Percentiles rank a stretch among this genome's conserved stretches.
phyloP scores from a whole-genome alignment of 2,329 filamentous ascomycete species.

The Alternaria gansuensis region DNA sequence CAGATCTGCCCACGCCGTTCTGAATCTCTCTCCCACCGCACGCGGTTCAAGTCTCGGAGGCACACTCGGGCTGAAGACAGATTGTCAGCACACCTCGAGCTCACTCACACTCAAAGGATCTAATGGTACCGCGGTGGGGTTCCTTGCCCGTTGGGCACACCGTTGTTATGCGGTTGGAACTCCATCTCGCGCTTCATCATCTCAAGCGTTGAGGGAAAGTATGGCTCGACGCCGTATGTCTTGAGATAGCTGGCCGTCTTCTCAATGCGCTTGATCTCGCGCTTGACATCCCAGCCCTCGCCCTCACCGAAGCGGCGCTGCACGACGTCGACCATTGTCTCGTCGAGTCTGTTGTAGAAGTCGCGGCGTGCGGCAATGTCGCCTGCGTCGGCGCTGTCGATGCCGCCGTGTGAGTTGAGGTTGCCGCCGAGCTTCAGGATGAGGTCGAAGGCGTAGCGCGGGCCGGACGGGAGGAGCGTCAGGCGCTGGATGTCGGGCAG shows the following conservation, averaged over 20 bases:
- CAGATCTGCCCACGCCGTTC: neutral
- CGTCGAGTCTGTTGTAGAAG: slow-evolving; percentile 61
- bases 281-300: slow-evolving; percentile 61
- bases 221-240: slow-evolving; percentile 63
- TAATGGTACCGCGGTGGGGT: slow-evolving; percentile 52
- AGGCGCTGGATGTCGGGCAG: slow-evolving; percentile 63
- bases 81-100: slow-evolving; percentile 24
- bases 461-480: slow-evolving; percentile 58
- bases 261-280: slow-evolving; percentile 65
- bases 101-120: slow-evolving; percentile 23
- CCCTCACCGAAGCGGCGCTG: slow-evolving; percentile 60
- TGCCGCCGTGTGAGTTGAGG: slow-evolving; percentile 63
- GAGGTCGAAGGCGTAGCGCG: slow-evolving; percentile 62
- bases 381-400: slow-evolving; percentile 59
- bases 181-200: slow-evolving; percentile 58
- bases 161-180: slow-evolving; percentile 39
- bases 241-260: slow-evolving; percentile 63
- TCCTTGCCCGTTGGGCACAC: slow-evolving; percentile 40
- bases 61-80: neutral
- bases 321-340: slow-evolving; percentile 64
- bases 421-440: slow-evolving; percentile 65
- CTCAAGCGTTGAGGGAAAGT: slow-evolving; percentile 62
- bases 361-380: slow-evolving; percentile 60
- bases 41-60: neutral
- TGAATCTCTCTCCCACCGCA: neutral